A percentile compares a stretch with the other conserved stretches of the same genome.
These are phyloP conservation scores for Helianthus annuus DNA, from an alignment of 129 eudicot species.

Conservation along the genomic window DNA sequence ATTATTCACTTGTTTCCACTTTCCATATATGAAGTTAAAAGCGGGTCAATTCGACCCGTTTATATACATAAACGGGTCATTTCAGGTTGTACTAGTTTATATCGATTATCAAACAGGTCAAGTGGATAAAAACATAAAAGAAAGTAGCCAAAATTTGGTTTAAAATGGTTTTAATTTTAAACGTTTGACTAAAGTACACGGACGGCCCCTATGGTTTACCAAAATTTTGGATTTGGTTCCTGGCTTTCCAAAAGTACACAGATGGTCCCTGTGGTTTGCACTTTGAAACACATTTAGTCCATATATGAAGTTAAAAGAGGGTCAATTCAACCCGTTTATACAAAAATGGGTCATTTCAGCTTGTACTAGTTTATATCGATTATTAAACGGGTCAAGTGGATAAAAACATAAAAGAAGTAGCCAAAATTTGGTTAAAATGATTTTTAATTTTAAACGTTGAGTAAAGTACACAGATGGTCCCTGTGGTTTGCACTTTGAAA, in stretches of 20 bases:
- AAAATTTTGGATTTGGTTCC: too few relatives aligned
- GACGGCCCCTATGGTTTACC: too few relatives aligned
- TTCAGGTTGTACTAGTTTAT: background rate
- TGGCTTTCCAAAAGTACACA: too few relatives aligned
- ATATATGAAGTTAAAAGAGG: constrained; percentile 7
- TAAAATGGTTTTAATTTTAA: background rate
- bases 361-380: background rate
- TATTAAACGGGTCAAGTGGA: background rate
- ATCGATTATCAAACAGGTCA: background rate
- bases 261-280: too few relatives aligned
- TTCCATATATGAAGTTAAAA: constrained; percentile 12
- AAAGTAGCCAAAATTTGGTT: background rate
- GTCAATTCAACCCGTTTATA: background rate
- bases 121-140: background rate
- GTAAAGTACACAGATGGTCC: too few relatives aligned
- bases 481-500: too few relatives aligned
- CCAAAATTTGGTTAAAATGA: background rate
- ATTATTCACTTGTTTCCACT: constrained; percentile 14
- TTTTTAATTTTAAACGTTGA: background rate
- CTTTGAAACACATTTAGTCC: too few relatives aligned
- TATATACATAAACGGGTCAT: background rate
- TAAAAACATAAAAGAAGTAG: background rate
- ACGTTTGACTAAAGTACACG: too few relatives aligned
- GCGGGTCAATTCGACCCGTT: background rate
- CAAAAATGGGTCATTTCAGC: background rate